These are phyloP conservation scores for Petunia axillaris DNA, from an alignment of 257 asterid species.

Conservation along the genomic window DNA sequence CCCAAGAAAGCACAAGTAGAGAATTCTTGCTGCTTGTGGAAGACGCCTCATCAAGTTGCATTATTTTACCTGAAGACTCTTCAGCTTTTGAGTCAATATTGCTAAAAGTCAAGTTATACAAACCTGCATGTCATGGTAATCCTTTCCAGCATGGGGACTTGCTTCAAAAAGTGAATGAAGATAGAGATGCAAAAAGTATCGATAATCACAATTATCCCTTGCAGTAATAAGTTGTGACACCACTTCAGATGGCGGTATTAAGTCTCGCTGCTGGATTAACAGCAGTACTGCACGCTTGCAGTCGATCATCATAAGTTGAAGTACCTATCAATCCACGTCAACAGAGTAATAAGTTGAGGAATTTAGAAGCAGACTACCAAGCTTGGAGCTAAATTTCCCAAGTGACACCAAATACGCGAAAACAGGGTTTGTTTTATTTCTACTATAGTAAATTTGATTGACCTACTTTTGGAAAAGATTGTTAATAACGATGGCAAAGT, in stretches of 20 bases:
- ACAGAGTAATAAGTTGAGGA: neutral
- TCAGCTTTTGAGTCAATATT: conserved; percentile 5
- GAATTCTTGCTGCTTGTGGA: neutral
- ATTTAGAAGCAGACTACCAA: neutral
- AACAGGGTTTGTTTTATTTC: neutral
- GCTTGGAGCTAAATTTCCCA: conserved; percentile 4
- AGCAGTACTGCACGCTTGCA: conserved; percentile 76
- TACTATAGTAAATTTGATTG: neutral
- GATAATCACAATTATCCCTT: conserved; percentile 62
- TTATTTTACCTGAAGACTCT: neutral
- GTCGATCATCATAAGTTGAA: conserved; percentile 93
- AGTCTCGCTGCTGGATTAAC: conserved; percentile 71
- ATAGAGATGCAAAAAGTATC: conserved; percentile 69
- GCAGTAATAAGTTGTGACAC: conserved; percentile 82
- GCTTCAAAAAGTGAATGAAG: conserved; percentile 76
- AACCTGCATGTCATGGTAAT: conserved; percentile 98
- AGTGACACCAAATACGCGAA: conserved; percentile 14
- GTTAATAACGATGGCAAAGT: neutral
- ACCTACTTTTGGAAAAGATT: neutral
- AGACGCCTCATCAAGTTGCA: neutral
- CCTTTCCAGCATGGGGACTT: conserved; percentile 86
- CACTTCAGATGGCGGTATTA: conserved; percentile 78
- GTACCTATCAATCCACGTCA: conserved; percentile 62
- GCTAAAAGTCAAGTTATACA: conserved; percentile 25
- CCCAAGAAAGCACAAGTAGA: neutral